Evolutionary conservation across 176 grass and related monocot species (phyloP).

Genomic region (Melocanna baccifera): DNA sequence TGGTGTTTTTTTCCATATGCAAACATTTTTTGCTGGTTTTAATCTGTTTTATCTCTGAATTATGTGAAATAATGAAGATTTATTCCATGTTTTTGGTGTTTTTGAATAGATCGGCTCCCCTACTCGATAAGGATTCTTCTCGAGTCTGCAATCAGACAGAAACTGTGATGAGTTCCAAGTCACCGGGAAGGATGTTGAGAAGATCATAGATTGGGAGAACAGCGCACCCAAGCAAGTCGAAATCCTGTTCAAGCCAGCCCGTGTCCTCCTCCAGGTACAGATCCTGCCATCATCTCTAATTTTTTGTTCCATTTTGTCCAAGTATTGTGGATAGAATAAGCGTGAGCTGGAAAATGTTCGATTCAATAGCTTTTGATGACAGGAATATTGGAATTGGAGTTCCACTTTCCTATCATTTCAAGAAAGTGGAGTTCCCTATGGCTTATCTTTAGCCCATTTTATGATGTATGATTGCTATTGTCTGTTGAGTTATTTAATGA

Average conservation of each 20-base stretch:
- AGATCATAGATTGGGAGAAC: too few relatives aligned
- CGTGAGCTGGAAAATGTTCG: constrained; percentile 10
- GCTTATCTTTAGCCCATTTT: background rate
- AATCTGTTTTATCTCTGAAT: background rate
- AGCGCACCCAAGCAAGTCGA: constrained; percentile 65
- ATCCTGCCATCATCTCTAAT: background rate
- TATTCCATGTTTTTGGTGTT: background rate
- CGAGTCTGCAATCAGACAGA: constrained; percentile 86
- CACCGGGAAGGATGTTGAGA: too few relatives aligned
- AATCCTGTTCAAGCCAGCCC: constrained; percentile 95
- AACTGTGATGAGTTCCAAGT: background rate
- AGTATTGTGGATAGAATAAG: constrained; percentile 30
- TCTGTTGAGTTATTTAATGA: constrained; percentile 20
- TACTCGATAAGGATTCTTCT: constrained; percentile 92
- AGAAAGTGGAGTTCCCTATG: constrained; percentile 34
- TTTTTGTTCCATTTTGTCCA: constrained; percentile 3
- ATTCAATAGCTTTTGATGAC: constrained; percentile 38
- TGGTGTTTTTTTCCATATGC: background rate
- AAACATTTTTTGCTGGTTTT: background rate
- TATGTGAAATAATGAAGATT: background rate
- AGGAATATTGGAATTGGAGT: constrained; percentile 37
- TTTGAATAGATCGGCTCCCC: constrained; percentile 65
- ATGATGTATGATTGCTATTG: constrained; percentile 26
- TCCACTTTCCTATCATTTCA: constrained; percentile 28
- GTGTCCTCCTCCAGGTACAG: constrained; percentile 82